A percentile compares a stretch with the other conserved stretches of the same genome.
Evolutionary conservation across 2,329 filamentous ascomycete species (phyloP).

Genomic region (Ascochyta fabae): DNA sequence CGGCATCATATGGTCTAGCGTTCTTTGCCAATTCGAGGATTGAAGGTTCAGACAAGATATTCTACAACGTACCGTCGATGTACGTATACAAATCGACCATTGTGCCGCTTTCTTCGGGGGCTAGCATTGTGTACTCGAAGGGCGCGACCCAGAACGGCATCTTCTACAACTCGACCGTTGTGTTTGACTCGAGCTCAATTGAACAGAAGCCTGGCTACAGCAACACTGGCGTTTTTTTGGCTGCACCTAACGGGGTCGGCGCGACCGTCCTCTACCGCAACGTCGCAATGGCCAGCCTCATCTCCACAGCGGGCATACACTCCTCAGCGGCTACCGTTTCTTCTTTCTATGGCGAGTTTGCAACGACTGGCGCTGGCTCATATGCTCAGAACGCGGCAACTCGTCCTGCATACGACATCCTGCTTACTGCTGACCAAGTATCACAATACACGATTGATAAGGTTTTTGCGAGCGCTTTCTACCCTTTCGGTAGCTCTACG

Average conservation of each 20-base stretch:
- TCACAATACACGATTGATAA: conserved; percentile 41
- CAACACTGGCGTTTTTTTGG: conserved; percentile 53
- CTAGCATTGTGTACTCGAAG: conserved; percentile 51
- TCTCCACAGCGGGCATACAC: conserved; percentile 50
- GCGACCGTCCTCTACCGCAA: conserved; percentile 53
- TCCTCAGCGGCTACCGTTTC: conserved; percentile 21
- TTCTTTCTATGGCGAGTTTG: conserved; percentile 53
- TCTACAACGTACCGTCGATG: conserved; percentile 51
- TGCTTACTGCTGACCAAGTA: conserved; percentile 45
- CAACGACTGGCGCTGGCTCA: conserved; percentile 50
- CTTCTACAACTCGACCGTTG: conserved; percentile 49
- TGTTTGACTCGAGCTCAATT: conserved; percentile 52
- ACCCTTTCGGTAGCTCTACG: conserved; percentile 42
- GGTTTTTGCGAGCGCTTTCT: conserved; percentile 47
- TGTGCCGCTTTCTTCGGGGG: conserved; percentile 46
- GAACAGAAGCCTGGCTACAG: conserved; percentile 40
- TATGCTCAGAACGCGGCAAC: conserved; percentile 47
- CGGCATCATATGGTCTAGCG: conserved; percentile 40
- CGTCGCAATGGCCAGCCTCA: conserved; percentile 47
- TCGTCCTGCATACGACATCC: conserved; percentile 45
- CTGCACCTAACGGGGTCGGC: conserved; percentile 51
- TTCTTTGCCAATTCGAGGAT: conserved; percentile 56
- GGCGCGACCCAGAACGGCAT: conserved; percentile 31
- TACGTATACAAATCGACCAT: conserved; percentile 56
- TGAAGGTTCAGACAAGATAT: conserved; percentile 52